A percentile compares a stretch with the other conserved stretches of the same genome.
phyloP scores from a whole-genome alignment of 2,329 filamentous ascomycete species.

The Metarhizium brunneum region DNA sequence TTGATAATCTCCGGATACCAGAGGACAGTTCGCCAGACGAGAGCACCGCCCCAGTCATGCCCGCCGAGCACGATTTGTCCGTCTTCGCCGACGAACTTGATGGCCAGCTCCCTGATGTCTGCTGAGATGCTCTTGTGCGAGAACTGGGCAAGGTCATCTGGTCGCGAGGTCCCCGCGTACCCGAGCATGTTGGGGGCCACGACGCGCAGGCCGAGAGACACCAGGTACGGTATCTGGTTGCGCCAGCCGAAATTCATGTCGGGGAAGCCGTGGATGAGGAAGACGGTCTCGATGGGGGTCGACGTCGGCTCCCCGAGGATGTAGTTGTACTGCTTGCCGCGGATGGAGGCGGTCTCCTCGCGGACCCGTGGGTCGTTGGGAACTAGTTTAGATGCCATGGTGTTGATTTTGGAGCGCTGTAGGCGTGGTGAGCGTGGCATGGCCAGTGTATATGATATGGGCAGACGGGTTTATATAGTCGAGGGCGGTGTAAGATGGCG shows the following conservation, averaged over 20 bases:
- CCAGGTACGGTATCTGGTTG: conserved; percentile 72
- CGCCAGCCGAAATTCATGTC: conserved; percentile 82
- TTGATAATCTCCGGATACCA: conserved; percentile 65
- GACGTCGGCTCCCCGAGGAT: conserved; percentile 42
- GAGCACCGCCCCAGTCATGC: conserved; percentile 83
- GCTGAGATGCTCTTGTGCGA: conserved; percentile 61
- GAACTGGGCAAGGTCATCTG: conserved; percentile 53
- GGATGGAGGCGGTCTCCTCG: conserved; percentile 52
- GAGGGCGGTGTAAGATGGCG: neutral
- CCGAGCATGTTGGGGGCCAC: conserved; percentile 82
- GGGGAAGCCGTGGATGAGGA: conserved; percentile 68
- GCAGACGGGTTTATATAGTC: neutral
- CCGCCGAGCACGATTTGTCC: conserved; percentile 69
- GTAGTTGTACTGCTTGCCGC: conserved; percentile 63
- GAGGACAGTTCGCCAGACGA: conserved; percentile 66
- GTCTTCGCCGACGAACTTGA: conserved; percentile 37
- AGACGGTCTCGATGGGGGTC: conserved; percentile 36
- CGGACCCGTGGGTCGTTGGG: conserved; percentile 58
- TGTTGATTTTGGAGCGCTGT: conserved; percentile 29
- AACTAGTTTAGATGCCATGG: conserved; percentile 48
- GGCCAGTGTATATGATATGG: too few relatives aligned
- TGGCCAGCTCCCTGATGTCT: conserved; percentile 66
- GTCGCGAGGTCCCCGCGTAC: conserved; percentile 69
- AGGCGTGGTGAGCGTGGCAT: too few relatives aligned
- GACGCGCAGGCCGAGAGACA: conserved; percentile 65